Conservation (phyloP, 2,329 filamentous ascomycete species). For the Beauveria varroae region DNA sequence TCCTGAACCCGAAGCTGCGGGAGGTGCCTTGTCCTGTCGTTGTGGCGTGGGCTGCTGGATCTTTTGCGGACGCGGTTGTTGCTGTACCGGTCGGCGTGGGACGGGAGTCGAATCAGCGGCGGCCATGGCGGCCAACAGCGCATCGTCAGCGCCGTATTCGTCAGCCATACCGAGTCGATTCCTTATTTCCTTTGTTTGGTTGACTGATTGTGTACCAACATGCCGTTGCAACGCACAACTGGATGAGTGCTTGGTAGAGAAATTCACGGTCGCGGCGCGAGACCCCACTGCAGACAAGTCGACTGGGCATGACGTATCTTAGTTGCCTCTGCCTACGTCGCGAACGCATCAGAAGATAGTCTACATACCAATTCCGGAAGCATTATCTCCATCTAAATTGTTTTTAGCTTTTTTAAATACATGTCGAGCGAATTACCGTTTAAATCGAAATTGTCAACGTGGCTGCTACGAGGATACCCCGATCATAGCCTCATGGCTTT, state of each 20-base stretch:
- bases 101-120: conserved; percentile 32
- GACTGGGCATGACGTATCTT: neutral
- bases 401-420: no score
- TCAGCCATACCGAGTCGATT: conserved; percentile 37
- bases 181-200: neutral
- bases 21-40: conserved; percentile 43
- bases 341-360: no score
- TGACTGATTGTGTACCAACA: neutral
- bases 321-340: no score
- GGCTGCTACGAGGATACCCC: neutral
- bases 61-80: conserved; percentile 35
- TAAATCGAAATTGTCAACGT: neutral
- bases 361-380: no score
- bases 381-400: neutral
- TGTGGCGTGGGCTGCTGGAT: conserved; percentile 46
- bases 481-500: no score
- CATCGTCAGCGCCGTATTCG: conserved; percentile 51
- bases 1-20: conserved; percentile 21
- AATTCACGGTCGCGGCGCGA: conserved; percentile 1
- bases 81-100: conserved; percentile 20
- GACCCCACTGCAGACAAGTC: neutral
- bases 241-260: neutral
- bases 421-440: no score
- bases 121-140: conserved; percentile 48
- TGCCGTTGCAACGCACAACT: neutral